A percentile compares a stretch with the other conserved stretches of the same genome.
phyloP scores from a whole-genome alignment of 2,329 filamentous ascomycete species.

The Microcyclospora tardicrescens region DNA sequence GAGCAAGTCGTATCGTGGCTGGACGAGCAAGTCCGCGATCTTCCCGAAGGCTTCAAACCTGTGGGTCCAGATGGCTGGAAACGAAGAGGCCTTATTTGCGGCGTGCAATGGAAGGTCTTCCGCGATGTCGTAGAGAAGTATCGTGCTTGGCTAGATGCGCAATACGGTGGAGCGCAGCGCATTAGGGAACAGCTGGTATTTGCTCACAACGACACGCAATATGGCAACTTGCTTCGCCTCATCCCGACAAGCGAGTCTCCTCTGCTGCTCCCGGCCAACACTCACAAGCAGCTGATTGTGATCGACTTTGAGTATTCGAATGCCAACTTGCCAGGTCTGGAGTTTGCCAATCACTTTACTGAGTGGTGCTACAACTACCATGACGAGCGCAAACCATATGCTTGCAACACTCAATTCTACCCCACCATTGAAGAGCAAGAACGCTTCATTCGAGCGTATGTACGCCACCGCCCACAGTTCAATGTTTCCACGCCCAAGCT shows the following conservation, averaged over 20 bases:
- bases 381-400: slow-evolving; percentile 46
- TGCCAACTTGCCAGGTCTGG: slow-evolving; percentile 71
- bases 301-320: slow-evolving; percentile 98
- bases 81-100: slow-evolving; percentile 64
- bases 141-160: slow-evolving; percentile 55
- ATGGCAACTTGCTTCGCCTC: slow-evolving; percentile 85
- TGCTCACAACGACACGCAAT: slow-evolving; percentile 98
- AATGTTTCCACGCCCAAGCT: slow-evolving; percentile 28
- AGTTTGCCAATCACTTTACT: slow-evolving; percentile 95
- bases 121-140: slow-evolving; percentile 63
- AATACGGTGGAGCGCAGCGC: slow-evolving; percentile 53
- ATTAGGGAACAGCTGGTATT: slow-evolving; percentile 73
- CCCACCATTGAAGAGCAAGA: slow-evolving; percentile 69
- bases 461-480: slow-evolving; percentile 64
- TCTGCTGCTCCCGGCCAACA: slow-evolving; percentile 74
- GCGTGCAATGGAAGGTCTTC: slow-evolving; percentile 71
- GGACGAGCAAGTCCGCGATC: slow-evolving; percentile 45
- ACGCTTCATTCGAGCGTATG: slow-evolving; percentile 74
- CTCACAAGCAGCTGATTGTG: slow-evolving; percentile 90
- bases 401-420: slow-evolving; percentile 57
- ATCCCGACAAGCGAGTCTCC: slow-evolving; percentile 63
- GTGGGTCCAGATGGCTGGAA: slow-evolving; percentile 47
- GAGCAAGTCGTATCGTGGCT: slow-evolving; percentile 47
- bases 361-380: slow-evolving; percentile 99
- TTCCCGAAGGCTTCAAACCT: slow-evolving; percentile 29